Base-by-base conservation (phyloP, 441 rosid species). In the Pelargonium cotyledonis region DNA sequence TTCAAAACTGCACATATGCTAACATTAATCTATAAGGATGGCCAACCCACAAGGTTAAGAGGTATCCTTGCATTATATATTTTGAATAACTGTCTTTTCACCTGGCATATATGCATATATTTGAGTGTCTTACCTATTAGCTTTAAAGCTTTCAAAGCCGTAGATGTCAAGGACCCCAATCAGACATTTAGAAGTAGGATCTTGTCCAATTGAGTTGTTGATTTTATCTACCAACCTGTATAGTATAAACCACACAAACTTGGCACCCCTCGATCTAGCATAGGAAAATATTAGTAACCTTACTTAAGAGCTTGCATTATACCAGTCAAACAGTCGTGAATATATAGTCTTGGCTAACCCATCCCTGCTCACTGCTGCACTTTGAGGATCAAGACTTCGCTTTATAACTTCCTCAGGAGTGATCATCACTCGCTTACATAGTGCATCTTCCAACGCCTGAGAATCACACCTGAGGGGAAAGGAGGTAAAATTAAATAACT, bases 101-200 rank as follows among this genome's bases (percentile, higher is more conserved):
- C 38, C 26, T 26, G 26, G 21, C 26, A 23, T 61, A 31, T n/a
- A 12, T 23, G 15, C 35, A 61, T 61, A 7, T 26, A 61, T 61
- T 61, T 26, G 15, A 61, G 38, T 61, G 64, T n/a, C n/a, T 63
- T 80, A 87, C 99, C 99, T 94, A 65, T 91, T 95, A 46, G 89
- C 70, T 83, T 95, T 91, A 70, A 95, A 95, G 84, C 99, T 95
- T 82, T 91, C 99, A 68, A 95, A 95, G 69, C 99, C 99, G 11
- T 91, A 95, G 49, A 95, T 91, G 63, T 91, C 97, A 40, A 91
- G 87, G 68, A 91, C 95, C 60, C 95, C 97, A 69, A 91, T 91
- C 65, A 91, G 83, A 68, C 79, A 84, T 75, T 79, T 91, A 11
- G 97, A 91, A 64, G 72, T 78, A 31, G 84, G 79, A 80, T 91